Conservation (phyloP, 176 grass and related monocot genomes). For the Paspalum vaginatum region DNA sequence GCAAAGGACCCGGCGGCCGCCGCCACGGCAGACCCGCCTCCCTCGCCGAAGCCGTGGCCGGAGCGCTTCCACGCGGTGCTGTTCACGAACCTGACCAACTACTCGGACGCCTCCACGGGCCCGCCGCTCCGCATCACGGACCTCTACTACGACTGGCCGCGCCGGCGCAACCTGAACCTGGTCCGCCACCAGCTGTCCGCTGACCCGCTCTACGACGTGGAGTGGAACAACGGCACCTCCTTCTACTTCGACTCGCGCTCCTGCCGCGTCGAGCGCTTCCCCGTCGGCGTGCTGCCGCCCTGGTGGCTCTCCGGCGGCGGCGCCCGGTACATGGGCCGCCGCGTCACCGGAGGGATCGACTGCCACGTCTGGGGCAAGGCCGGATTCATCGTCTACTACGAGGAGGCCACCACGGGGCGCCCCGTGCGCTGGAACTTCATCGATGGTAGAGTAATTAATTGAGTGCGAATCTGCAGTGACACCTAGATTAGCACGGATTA, state of each 20-base stretch:
- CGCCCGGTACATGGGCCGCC: constrained; percentile 54
- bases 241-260: constrained; percentile 63
- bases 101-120: neutral
- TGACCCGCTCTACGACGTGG: constrained; percentile 69
- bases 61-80: constrained; percentile 71
- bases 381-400: constrained; percentile 69
- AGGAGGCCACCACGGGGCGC: constrained; percentile 58
- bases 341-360: constrained; percentile 50
- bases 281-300: constrained; percentile 70
- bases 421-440: constrained; percentile 79
- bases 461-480: too few relatives aligned
- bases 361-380: constrained; percentile 77
- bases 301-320: constrained; percentile 67
- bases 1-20: neutral
- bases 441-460: too few relatives aligned
- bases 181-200: constrained; percentile 55
- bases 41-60: constrained; percentile 58
- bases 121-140: constrained; percentile 52
- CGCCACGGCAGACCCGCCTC: neutral
- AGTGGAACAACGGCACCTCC: constrained; percentile 82
- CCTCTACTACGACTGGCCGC: constrained; percentile 82
- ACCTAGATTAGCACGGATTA: too few relatives aligned
- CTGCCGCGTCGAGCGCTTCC: constrained; percentile 64
- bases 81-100: constrained; percentile 70
- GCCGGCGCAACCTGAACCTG: constrained; percentile 75